These are phyloP conservation scores for Lactarius pseudohatsudake DNA, from an alignment of 768 basidiomycete species.

Conservation along the genomic window DNA sequence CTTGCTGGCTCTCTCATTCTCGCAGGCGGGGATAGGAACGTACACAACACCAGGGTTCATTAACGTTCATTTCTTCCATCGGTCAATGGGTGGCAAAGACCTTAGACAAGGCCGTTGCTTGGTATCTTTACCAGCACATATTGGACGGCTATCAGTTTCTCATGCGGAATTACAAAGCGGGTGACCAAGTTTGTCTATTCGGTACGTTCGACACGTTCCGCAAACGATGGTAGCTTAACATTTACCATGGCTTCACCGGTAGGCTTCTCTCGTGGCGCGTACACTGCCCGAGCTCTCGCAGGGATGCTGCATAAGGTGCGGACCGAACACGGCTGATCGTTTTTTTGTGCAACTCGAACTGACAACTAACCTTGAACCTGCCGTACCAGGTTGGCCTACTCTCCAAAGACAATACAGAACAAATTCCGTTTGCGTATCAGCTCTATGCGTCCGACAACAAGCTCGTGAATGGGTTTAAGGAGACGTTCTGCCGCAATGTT, in stretches of 20 bases:
- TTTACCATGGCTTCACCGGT: neutral
- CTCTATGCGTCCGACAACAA: conserved; percentile 54
- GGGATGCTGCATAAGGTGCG: conserved; percentile 64
- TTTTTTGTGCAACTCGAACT: neutral
- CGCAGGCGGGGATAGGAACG: neutral
- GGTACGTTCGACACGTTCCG: conserved; percentile 41
- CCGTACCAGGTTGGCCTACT: conserved; percentile 63
- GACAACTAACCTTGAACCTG: neutral
- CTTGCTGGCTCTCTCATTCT: neutral
- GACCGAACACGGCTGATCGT: neutral
- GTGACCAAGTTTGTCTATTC: conserved; percentile 73
- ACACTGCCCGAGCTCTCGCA: conserved; percentile 68
- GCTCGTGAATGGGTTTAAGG: conserved; percentile 66
- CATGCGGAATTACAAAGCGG: conserved; percentile 70
- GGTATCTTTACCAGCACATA: conserved; percentile 72
- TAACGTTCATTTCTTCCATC: conserved; percentile 61
- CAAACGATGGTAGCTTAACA: conserved; percentile 6
- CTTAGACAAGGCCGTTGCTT: conserved; percentile 68
- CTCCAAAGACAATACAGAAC: conserved; percentile 62
- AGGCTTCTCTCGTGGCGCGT: conserved; percentile 78
- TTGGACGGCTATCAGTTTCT: conserved; percentile 74
- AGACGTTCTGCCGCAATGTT: conserved; percentile 65
- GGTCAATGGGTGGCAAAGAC: conserved; percentile 56
- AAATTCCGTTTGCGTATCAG: conserved; percentile 73
- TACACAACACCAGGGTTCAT: conserved; percentile 60